Evolutionary conservation across 75 land plant species (phyloP), one percentile per base, ranked within the genome.

Genomic region (Isoetes taiwanensis): DNA sequence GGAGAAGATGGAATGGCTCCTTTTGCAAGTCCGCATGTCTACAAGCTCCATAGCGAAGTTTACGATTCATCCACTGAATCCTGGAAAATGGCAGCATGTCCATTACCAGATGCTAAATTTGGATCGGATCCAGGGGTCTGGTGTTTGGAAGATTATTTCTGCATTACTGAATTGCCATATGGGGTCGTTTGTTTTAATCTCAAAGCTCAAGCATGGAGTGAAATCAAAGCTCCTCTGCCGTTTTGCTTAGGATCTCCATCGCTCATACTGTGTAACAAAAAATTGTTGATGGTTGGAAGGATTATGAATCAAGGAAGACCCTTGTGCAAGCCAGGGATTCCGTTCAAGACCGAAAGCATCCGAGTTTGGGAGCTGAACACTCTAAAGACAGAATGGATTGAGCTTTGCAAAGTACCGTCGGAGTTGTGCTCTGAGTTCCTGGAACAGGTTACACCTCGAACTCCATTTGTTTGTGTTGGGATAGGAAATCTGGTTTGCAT

Each of bases 251-350:
- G 68, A 11, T 52, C 56, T 1, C 76, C 76, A 12, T 65, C 76
- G 16, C 63, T 74, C 17, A 74, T 70, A 20, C 50, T 37, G 33
- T 62, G 59, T 19, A 40, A 25, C 19, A 55, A 57, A 41, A 46
- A 74, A 8, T 31, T 74, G 16, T 30, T 74, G 52, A 74, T 74
- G 76, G 42, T 74, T 6, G 76, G 73, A 1, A 39, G 65, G 25
- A 27, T 17, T 37, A 3, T 14, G 21, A 16, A 30, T 23, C 33
- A 30, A 2, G 58, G 35, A 10, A 34, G 21, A 46, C 61, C 33
- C 46, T 25, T 24, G n/a, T 27, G 10, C 21, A 38, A 32, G 6
- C 61, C 46, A 21, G 16, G 1, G 25, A 14, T 9, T 25, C 8
- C 35, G 53, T 32, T 27, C 31, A 24, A 24, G 25, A 52, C 12